Evolutionary conservation across 192 early-diverging fungal genomes (phyloP).

Genomic region (Pilaira anomala): DNA sequence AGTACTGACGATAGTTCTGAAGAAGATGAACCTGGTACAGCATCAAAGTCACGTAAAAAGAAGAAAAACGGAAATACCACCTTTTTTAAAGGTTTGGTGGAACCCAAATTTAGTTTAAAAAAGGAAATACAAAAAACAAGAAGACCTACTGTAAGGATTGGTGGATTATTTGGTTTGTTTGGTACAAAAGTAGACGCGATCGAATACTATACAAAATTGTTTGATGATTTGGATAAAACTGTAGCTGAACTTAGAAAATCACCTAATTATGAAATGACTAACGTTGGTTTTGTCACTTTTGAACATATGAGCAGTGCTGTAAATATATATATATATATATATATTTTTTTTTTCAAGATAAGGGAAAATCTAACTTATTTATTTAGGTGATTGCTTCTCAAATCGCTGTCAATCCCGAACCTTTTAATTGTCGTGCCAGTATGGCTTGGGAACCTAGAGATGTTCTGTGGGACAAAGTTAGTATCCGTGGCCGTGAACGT

Average conservation of each 20-base stretch:
- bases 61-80: not conserved
- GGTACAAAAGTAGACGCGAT: slow-evolving; percentile 66
- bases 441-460: slow-evolving; percentile 72
- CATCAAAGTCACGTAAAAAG: slow-evolving; percentile 1
- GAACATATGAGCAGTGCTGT: slow-evolving; percentile 62
- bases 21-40: not conserved
- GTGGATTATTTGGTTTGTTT: slow-evolving; percentile 41
- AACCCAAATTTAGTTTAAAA: not conserved
- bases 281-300: slow-evolving; percentile 74
- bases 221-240: slow-evolving; percentile 49
- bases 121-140: slow-evolving; percentile 9
- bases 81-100: slow-evolving; percentile 6
- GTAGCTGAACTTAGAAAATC: slow-evolving; percentile 33
- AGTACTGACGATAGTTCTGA: slow-evolving; percentile 2
- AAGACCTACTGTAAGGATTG: slow-evolving; percentile 43
- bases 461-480: slow-evolving; percentile 67
- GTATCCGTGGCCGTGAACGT: slow-evolving; percentile 46
- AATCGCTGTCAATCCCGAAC: slow-evolving; percentile 58
- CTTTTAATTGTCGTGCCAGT: slow-evolving; percentile 54
- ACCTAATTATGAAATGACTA: slow-evolving; percentile 36
- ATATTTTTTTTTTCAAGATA: not conserved
- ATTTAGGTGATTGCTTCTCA: slow-evolving; percentile 60
- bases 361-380: not conserved
- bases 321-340: slow-evolving; percentile 18
- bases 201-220: slow-evolving; percentile 54